These are phyloP conservation scores for Sporobolomyces phaffii DNA, from an alignment of 768 basidiomycete species.

Conservation along the genomic window DNA sequence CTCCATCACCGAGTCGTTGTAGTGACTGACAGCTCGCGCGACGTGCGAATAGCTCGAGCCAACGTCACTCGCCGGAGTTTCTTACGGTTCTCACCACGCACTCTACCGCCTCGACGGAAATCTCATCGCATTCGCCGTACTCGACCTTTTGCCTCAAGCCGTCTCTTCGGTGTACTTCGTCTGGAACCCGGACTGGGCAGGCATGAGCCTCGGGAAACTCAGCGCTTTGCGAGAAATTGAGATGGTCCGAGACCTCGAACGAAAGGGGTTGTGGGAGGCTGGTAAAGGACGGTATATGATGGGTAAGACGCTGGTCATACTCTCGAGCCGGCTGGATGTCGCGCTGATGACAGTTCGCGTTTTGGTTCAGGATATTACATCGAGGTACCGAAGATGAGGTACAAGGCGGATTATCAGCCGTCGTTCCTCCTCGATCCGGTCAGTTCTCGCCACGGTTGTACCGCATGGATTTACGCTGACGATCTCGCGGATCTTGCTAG, in stretches of 20 bases:
- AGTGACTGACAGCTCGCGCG: neutral
- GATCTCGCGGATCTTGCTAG: slow-evolving; percentile 49
- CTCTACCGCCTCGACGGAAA: slow-evolving; percentile 73
- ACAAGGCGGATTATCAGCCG: slow-evolving; percentile 88
- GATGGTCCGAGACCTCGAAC: slow-evolving; percentile 67
- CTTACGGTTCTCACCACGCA: slow-evolving; percentile 90
- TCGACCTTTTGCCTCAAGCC: slow-evolving; percentile 82
- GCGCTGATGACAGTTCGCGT: neutral
- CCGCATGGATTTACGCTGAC: neutral
- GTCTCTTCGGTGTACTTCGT: slow-evolving; percentile 83
- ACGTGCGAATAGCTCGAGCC: slow-evolving; percentile 50
- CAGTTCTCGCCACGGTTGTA: neutral
- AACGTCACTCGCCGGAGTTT: slow-evolving; percentile 53
- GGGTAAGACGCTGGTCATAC: slow-evolving; percentile 53
- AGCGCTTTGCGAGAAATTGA: slow-evolving; percentile 76
- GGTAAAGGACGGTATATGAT: slow-evolving; percentile 71
- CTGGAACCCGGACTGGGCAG: slow-evolving; percentile 67
- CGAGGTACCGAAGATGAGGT: slow-evolving; percentile 85
- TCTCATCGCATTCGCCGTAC: slow-evolving; percentile 75
- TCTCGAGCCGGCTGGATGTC: no score
- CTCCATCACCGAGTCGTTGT: neutral
- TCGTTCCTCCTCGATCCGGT: slow-evolving; percentile 38
- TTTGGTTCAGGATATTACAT: slow-evolving; percentile 96
- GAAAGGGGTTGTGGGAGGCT: slow-evolving; percentile 55
- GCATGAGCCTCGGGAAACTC: slow-evolving; percentile 74